Percentiles rank a stretch among this genome's conserved stretches.
phyloP scores from a whole-genome alignment of 1,139 yeast species.

The Lodderomyces pseudojiufengensis region DNA sequence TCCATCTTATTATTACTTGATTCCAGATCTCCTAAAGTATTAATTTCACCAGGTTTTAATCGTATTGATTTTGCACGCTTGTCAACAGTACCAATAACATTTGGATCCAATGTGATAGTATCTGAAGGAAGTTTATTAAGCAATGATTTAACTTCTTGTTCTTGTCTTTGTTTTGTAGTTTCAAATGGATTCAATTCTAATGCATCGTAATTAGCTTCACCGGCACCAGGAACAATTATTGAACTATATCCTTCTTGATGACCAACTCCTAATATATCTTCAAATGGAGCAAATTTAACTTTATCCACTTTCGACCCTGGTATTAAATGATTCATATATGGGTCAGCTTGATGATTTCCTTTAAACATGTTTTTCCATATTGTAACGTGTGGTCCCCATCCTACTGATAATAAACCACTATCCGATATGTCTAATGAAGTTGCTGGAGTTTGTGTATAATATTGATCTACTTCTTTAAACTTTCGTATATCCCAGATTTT shows the following conservation, averaged over 20 bases:
- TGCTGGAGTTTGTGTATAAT: constrained; percentile 84
- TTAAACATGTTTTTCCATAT: constrained; percentile 75
- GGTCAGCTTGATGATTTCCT: constrained; percentile 55
- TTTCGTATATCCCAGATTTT: constrained; percentile 94
- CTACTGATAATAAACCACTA: constrained; percentile 78
- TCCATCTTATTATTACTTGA: constrained; percentile 23
- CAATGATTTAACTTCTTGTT: constrained; percentile 81
- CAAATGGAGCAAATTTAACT: constrained; percentile 83
- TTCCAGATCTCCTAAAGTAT: constrained; percentile 37
- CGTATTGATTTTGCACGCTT: constrained; percentile 61
- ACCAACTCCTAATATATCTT: constrained; percentile 90
- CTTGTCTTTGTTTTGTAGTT: constrained; percentile 89
- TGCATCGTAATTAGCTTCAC: constrained; percentile 97
- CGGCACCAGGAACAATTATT: constrained; percentile 90
- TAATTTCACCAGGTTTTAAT: constrained; percentile 58
- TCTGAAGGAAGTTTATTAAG: constrained; percentile 90
- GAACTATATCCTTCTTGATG: constrained; percentile 76
- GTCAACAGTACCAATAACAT: constrained; percentile 80
- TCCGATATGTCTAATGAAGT: constrained; percentile 78
- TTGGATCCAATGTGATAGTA: constrained; percentile 88
- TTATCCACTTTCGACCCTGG: constrained; percentile 74
- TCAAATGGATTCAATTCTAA: constrained; percentile 91
- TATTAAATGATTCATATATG: constrained; percentile 87
- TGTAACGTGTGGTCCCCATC: constrained; percentile 95
- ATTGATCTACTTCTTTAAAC: constrained; percentile 70